phyloP scores from a whole-genome alignment of 257 asterid genomes.

The Lantana camara region DNA sequence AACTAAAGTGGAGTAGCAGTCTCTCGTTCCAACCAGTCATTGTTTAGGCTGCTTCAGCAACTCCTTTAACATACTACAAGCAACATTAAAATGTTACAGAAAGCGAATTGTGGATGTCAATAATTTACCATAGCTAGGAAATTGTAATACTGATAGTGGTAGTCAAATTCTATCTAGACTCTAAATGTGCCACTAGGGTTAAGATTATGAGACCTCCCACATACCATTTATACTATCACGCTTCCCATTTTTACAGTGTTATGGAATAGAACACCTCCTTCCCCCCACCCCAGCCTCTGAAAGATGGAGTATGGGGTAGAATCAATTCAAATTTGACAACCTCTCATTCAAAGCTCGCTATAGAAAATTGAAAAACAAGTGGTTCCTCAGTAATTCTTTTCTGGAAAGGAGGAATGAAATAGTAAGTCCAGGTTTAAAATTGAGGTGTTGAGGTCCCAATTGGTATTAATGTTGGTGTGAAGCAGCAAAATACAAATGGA shows the following conservation, averaged over 20 bases:
- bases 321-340: background rate
- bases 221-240: constrained; percentile 2
- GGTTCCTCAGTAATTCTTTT: background rate
- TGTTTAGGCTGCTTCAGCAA: constrained; percentile 68
- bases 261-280: constrained; percentile 3
- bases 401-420: background rate
- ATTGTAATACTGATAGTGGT: constrained; percentile 13
- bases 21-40: constrained; percentile 65
- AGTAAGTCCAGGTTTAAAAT: background rate
- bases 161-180: constrained; percentile 12
- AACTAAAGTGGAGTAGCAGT: constrained; percentile 81
- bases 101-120: constrained; percentile 2
- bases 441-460: background rate
- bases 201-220: background rate
- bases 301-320: constrained; percentile 8
- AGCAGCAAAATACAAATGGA: constrained; percentile 8
- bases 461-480: background rate
- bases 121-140: constrained; percentile 16
- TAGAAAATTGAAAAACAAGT: background rate
- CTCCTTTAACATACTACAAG: constrained; percentile 77
- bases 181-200: constrained; percentile 19
- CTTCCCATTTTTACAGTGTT: constrained; percentile 6
- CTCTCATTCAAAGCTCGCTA: constrained; percentile 8
- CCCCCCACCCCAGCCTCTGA: constrained; percentile 17
- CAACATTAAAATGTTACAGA: constrained; percentile 18